A percentile compares a stretch with the other conserved stretches of the same genome.
These are phyloP conservation scores for Starmera dryadoides DNA, from an alignment of 805 yeast genomes.

Conservation along the genomic window DNA sequence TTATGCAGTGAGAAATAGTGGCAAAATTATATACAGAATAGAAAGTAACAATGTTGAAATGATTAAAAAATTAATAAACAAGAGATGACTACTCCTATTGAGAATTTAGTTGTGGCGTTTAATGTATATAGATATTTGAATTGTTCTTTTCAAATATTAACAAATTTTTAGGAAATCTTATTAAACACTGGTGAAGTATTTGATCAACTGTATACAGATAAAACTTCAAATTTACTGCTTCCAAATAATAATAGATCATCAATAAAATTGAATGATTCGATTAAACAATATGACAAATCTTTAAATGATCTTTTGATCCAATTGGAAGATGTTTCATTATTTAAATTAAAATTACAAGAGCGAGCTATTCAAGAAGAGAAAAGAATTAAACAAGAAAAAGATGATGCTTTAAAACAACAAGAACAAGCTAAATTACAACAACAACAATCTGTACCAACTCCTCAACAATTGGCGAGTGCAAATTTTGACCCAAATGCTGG, in stretches of 20 bases:
- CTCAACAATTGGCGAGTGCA: neutral
- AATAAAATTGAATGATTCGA: conserved; percentile 8
- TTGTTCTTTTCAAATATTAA: too few species aligned
- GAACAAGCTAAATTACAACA: neutral
- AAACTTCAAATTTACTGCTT: conserved; percentile 14
- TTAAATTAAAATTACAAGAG: conserved; percentile 12
- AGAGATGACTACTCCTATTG: conserved; percentile 13
- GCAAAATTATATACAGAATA: too few species aligned
- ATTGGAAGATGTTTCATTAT: conserved; percentile 14
- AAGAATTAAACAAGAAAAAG: neutral
- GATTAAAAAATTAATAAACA: too few species aligned
- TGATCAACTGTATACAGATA: conserved; percentile 16
- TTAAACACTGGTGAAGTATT: conserved; percentile 15
- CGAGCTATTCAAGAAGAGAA: conserved; percentile 4
- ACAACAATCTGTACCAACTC: neutral
- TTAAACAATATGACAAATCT: conserved; percentile 12
- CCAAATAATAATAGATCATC: conserved; percentile 11
- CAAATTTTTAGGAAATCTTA: conserved; percentile 17
- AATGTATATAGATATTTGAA: conserved; percentile 5
- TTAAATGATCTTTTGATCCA: conserved; percentile 17
- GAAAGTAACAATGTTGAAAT: too few species aligned
- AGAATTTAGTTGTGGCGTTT: conserved; percentile 9
- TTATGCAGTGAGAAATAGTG: neutral
- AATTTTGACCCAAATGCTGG: neutral
- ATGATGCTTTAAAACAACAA: neutral